Evolutionary conservation across 306 rosid species (phyloP), one percentile per base, ranked within the genome.

Genomic region (Begonia masoniana): DNA sequence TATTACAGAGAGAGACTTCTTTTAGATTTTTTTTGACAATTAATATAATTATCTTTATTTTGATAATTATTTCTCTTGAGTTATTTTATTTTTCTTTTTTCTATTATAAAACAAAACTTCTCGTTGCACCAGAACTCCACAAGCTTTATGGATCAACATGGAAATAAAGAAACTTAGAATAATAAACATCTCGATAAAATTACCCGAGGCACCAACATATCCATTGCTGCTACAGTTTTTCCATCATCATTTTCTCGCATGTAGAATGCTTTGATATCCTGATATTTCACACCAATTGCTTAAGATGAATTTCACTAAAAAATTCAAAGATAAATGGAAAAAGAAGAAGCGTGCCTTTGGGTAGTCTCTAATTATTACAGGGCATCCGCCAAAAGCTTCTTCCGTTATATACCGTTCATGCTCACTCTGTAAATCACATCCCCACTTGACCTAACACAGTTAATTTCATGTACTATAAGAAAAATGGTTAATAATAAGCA

Each of bases 211-310:
- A 91, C 95, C 82, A 91, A 59, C 88, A 91, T 61, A 72, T 91
- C 97, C 97, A 91, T 91, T 31, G 97, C 97, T 1, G 97, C 97
- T 50, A 91, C 95, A 61, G 97, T 91, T 70, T 67, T 85, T 47
- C 82, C 94, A 60, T 91, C 97, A 53, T 85, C 95, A 77, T 91
- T 91, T 69, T 75, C 87, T 64, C 97, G 82, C 97, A 91, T 85
- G 57, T 91, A 91, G 74, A 91, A 91, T 47, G 97, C 97, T 71
- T 91, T 91, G 13, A 91, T 85, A 65, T 85, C 95, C 97, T 91
- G 87, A 59, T 69, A 71, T 65, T 51, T 62, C 43, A 55, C 65
- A 57, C 41, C 5, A 21, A 72, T 72, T 41, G 62, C 52, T 64
- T 61, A 72, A 54, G 47, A 12, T 13, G 53, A 49, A 6, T 60